Conservation (phyloP, 345 rosid species). For the Crucihimalaya himalaica region DNA sequence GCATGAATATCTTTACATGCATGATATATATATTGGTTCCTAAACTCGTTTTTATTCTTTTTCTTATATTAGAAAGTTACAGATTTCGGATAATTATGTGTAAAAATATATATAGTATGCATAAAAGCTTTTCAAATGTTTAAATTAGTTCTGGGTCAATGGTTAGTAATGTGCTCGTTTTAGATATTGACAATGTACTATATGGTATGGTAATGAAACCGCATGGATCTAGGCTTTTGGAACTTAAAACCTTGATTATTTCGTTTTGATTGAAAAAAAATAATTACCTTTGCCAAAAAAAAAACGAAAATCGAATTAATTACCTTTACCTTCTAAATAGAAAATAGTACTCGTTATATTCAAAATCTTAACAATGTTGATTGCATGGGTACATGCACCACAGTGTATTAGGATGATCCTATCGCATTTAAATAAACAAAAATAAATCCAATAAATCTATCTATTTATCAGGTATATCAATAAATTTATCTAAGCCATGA, state of each 20-base stretch:
- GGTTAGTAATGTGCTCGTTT: neutral
- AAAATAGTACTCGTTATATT: neutral
- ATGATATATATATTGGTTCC: neutral
- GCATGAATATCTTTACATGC: neutral
- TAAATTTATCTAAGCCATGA: too few relatives aligned
- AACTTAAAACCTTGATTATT: neutral
- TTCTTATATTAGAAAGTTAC: neutral
- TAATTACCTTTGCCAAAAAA: neutral
- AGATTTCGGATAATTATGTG: too few relatives aligned
- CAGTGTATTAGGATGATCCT: neutral
- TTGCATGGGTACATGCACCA: constrained; percentile 32
- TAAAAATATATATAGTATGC: too few relatives aligned
- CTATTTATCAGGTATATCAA: too few relatives aligned
- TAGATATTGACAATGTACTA: neutral
- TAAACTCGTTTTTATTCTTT: neutral
- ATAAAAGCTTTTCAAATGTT: neutral
- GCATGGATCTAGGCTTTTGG: neutral
- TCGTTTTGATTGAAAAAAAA: neutral
- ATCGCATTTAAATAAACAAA: neutral
- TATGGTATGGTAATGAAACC: neutral
- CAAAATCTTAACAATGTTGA: constrained; percentile 16
- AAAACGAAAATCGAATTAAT: neutral
- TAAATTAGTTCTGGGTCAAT: neutral
- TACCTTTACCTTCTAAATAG: neutral
- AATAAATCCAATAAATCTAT: neutral